These are phyloP conservation scores for Euphorbia pulcherrima DNA, from an alignment of 345 rosid species.

Conservation along the genomic window DNA sequence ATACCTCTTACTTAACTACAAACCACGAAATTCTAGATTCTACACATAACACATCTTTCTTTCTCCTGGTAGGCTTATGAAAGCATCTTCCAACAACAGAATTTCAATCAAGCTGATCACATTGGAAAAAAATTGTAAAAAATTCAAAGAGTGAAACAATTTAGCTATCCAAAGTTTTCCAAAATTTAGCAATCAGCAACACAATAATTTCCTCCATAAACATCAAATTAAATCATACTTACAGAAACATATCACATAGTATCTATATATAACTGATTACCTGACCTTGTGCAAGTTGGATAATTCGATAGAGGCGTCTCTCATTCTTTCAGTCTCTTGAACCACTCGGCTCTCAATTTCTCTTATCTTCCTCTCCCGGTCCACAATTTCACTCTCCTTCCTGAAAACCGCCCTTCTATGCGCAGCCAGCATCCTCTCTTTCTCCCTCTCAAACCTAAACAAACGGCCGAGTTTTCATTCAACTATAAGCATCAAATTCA, in stretches of 20 bases:
- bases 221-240: background rate
- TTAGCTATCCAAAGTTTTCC: background rate
- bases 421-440: conserved; percentile 47
- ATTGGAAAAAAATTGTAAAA: background rate
- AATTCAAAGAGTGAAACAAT: background rate
- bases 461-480: background rate
- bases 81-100: background rate
- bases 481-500: background rate
- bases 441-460: conserved; percentile 69
- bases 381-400: conserved; percentile 67
- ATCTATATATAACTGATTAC: conserved; percentile 29
- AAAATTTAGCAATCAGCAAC: background rate
- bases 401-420: conserved; percentile 58
- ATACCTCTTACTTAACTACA: background rate
- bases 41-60: too few relatives aligned
- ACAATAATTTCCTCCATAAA: background rate
- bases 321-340: conserved; percentile 49
- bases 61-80: background rate
- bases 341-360: conserved; percentile 42
- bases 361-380: conserved; percentile 46
- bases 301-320: conserved; percentile 36
- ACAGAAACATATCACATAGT: background rate
- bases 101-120: background rate
- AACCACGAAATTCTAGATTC: background rate
- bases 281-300: conserved; percentile 57